Conservation (phyloP, 2,329 filamentous ascomycete genomes). For the Byssochlamys sp. region DNA sequence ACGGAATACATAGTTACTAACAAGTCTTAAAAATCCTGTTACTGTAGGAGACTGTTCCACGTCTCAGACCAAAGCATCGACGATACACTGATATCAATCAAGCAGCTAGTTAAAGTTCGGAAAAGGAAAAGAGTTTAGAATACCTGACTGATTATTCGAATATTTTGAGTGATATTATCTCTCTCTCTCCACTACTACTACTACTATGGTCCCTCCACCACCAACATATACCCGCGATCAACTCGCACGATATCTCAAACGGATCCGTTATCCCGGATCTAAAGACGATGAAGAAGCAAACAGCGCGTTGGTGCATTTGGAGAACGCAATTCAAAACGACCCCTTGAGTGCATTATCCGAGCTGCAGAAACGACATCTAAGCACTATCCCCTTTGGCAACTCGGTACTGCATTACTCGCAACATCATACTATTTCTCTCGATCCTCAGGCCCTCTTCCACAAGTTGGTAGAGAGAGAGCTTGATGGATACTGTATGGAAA, state of each 20-base stretch:
- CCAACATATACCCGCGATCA: slow-evolving; percentile 28
- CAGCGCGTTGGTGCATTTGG: slow-evolving; percentile 10
- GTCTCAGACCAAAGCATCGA: neutral
- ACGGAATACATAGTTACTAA: neutral
- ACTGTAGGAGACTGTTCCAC: too few relatives aligned
- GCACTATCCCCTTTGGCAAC: slow-evolving; percentile 48
- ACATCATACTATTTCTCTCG: slow-evolving; percentile 40
- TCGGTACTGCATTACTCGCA: slow-evolving; percentile 46
- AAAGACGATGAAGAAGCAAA: slow-evolving; percentile 10
- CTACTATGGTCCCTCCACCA: slow-evolving; percentile 6
- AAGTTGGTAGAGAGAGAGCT: slow-evolving; percentile 44
- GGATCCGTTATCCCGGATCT: slow-evolving; percentile 18
- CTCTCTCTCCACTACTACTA: neutral
- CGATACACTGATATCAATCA: neutral
- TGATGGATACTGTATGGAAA: slow-evolving; percentile 56
- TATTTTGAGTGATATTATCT: neutral
- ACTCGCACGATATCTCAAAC: slow-evolving; percentile 26
- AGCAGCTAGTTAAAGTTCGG: neutral
- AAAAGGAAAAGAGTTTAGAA: neutral
- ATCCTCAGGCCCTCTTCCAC: slow-evolving; percentile 42
- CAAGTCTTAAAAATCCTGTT: neutral
- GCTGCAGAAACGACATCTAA: slow-evolving; percentile 37
- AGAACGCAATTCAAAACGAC: slow-evolving; percentile 18
- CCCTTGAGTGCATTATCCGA: slow-evolving; percentile 21
- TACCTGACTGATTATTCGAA: neutral